Conservation (phyloP, 148 eudicot genomes). For the Agrostemma githago region DNA sequence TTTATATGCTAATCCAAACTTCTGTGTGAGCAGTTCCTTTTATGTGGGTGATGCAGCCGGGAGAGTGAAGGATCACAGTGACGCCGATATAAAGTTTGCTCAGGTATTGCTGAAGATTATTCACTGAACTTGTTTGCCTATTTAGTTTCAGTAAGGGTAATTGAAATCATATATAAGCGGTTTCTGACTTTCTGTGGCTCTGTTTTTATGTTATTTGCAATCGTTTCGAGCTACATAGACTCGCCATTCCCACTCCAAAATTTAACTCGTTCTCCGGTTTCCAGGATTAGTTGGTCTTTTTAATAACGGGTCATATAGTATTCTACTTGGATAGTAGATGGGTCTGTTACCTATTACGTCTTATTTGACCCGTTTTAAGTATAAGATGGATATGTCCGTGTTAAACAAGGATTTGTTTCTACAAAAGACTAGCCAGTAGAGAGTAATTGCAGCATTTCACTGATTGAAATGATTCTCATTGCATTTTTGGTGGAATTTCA, state of each 20-base stretch:
- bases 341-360: too few species aligned
- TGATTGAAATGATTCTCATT: neutral
- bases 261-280: neutral
- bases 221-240: neutral
- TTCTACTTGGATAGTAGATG: too few species aligned
- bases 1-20: constrained; percentile 12
- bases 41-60: constrained; percentile 99
- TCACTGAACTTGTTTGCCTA: neutral
- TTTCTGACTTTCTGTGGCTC: neutral
- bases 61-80: constrained; percentile 69
- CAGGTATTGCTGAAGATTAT: constrained; percentile 40
- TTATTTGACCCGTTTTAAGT: too few species aligned
- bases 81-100: constrained; percentile 85
- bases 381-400: too few species aligned
- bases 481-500: constrained; percentile 25
- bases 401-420: too few species aligned
- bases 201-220: neutral
- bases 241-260: neutral
- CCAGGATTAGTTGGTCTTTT: too few species aligned
- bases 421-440: too few species aligned
- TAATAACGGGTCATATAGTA: too few species aligned
- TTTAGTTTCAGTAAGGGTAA: neutral
- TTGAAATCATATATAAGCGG: neutral
- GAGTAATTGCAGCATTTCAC: neutral
- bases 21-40: constrained; percentile 58